phyloP scores from a whole-genome alignment of 2,329 filamentous ascomycete genomes.

The Aspergillus eucalypticola region DNA sequence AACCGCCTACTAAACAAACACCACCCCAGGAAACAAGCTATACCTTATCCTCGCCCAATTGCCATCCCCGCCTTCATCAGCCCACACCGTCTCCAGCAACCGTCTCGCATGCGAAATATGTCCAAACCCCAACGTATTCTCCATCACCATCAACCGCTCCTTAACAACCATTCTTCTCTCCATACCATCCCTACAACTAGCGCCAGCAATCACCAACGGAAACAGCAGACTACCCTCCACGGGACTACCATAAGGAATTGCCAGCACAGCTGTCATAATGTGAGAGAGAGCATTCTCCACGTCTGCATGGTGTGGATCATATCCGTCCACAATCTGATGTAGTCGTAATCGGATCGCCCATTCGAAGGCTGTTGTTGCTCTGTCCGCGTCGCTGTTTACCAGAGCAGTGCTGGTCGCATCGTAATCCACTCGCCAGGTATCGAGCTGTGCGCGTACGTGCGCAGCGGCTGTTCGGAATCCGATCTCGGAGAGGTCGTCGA shows the following conservation, averaged over 20 bases:
- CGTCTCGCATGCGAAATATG: slow-evolving; percentile 46
- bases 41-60: slow-evolving; percentile 35
- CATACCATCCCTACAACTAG: slow-evolving; percentile 36
- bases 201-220: slow-evolving; percentile 47
- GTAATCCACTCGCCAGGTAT: slow-evolving; percentile 39
- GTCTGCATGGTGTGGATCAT: slow-evolving; percentile 37
- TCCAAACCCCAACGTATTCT: slow-evolving; percentile 46
- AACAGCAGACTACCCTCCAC: slow-evolving; percentile 46
- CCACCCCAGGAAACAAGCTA: slow-evolving; percentile 29
- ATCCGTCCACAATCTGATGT: slow-evolving; percentile 48
- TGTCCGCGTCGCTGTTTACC: slow-evolving; percentile 27
- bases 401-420: slow-evolving; percentile 25
- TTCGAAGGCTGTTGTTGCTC: slow-evolving; percentile 44
- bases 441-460: slow-evolving; percentile 39
- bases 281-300: slow-evolving; percentile 35
- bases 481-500: slow-evolving; percentile 32
- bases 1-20: slow-evolving; percentile 20
- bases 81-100: slow-evolving; percentile 46
- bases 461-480: slow-evolving; percentile 35
- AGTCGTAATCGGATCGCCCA: slow-evolving; percentile 46
- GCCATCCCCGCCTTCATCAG: slow-evolving; percentile 18
- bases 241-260: slow-evolving; percentile 45
- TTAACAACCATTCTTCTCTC: slow-evolving; percentile 42
- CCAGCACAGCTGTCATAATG: slow-evolving; percentile 42
- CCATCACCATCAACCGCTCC: slow-evolving; percentile 47